Conservation (phyloP, 73 alveolate species). For the Paramecium sonneborni region DNA sequence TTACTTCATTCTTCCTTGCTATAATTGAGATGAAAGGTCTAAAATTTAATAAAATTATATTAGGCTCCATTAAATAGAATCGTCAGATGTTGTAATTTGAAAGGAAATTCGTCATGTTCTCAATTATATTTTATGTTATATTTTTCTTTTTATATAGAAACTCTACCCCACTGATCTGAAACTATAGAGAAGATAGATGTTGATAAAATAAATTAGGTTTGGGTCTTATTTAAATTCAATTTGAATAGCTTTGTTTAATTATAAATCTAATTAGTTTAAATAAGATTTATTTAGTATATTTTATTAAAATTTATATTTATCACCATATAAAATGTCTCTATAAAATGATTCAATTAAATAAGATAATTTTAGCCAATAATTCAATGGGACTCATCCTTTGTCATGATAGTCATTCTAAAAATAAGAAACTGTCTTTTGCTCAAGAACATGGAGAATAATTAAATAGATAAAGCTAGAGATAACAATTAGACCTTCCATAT, state of each 20-base stretch:
- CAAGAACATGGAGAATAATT: background rate
- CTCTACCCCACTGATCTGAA: background rate
- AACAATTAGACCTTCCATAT: constrained; percentile 13
- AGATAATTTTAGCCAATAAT: background rate
- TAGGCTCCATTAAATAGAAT: no score
- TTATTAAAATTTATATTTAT: background rate
- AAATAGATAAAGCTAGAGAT: background rate
- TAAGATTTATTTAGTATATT: background rate
- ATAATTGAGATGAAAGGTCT: no score
- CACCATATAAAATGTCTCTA: background rate
- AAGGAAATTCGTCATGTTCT: no score
- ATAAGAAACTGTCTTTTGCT: background rate
- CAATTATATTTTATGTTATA: no score
- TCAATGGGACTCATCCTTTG: constrained; percentile 30
- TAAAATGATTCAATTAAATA: background rate
- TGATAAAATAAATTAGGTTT: background rate
- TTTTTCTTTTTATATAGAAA: no score
- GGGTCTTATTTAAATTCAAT: background rate
- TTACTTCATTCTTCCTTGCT: no score
- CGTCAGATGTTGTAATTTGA: no score
- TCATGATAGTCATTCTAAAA: background rate
- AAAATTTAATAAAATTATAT: no score
- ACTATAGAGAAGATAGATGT: background rate
- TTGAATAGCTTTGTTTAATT: background rate
- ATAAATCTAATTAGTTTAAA: background rate